phyloP scores from a whole-genome alignment of 768 basidiomycete genomes.

The Mycena leptocephala region DNA sequence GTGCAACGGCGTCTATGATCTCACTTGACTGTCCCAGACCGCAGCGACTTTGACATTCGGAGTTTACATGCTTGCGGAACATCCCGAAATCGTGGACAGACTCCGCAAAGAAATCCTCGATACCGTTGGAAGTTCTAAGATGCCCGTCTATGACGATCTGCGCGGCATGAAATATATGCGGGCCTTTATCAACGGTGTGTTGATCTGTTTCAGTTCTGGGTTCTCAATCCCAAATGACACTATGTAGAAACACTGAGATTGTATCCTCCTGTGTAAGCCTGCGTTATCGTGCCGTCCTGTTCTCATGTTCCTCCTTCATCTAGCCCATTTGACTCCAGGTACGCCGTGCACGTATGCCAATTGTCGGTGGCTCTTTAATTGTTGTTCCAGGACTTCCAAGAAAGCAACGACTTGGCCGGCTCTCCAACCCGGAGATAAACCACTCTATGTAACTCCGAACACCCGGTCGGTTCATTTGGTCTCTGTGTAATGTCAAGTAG shows the following conservation, averaged over 20 bases:
- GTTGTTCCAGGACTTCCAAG: constrained; percentile 12
- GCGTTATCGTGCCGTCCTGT: not conserved
- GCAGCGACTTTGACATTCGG: constrained; percentile 52
- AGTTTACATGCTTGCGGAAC: constrained; percentile 57
- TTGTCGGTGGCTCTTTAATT: not conserved
- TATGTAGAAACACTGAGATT: constrained; percentile 29
- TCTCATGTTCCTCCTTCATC: not conserved
- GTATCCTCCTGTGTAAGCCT: constrained; percentile 33
- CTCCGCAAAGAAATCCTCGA: constrained; percentile 55
- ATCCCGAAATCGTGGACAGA: constrained; percentile 49
- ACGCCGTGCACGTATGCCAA: not conserved
- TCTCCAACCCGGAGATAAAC: constrained; percentile 34
- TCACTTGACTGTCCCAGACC: constrained; percentile 39
- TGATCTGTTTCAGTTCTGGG: not conserved
- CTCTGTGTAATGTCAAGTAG: not conserved
- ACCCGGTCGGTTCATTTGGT: constrained; percentile 35
- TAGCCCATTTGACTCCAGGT: constrained; percentile 20
- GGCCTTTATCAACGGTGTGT: constrained; percentile 50
- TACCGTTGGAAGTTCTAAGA: constrained; percentile 43
- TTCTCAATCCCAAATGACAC: not conserved
- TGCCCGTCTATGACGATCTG: constrained; percentile 56
- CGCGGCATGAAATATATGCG: constrained; percentile 58
- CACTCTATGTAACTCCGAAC: constrained; percentile 46
- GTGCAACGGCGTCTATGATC: not conserved
- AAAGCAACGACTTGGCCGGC: constrained; percentile 21